Evolutionary conservation across 192 early-diverging fungal genomes (phyloP), one percentile per base, ranked within the genome.

Genomic region (Globomyces pollinis-pini): DNA sequence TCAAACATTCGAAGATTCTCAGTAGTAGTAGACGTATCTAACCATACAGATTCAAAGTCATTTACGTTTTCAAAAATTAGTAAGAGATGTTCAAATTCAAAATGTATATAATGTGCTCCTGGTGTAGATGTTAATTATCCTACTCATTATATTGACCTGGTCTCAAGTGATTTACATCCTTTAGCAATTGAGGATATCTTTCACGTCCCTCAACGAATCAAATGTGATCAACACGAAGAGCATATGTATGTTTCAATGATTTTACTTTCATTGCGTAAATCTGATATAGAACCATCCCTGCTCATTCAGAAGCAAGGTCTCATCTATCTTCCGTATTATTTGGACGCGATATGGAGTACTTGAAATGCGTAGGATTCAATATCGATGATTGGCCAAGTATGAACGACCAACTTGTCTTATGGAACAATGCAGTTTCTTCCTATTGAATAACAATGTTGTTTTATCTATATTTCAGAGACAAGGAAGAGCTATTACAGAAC

Each of bases 151-250:
- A 49, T 49, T 49, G 45, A 12, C 18, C 61, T 20, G 58, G 38
- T 8, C 8, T 6, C 5, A 16, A 34, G 18, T 26, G 42, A 29
- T 8, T 15, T 71, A 7, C 69, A 71, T 41, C 69, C 69, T 53
- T 36, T 71, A 32, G 64, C 69, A 18, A 45, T 71, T 20, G 70
- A 71, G 38, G 70, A 71, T 43, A 38, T 66, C 26, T 71, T 67
- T 23, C 65, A 71, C 45, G 28, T 67, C 21, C 61, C 67, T 18
- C 66, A 69, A 39, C 24, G 68, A 5, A 52, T 70, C 42, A 71
- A 71, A 38, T 31, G 51, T 1, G 69, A 71, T 57, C 69, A 51
- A 49, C 70, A 69, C 31, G 69, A 71, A 24, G 57, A 64, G 26
- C 69, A 71, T 36, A 53, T 71, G 18, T 71, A 63, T 39, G 35